Evolutionary conservation across 345 rosid species (phyloP).

Genomic region (Anacardium occidentale): DNA sequence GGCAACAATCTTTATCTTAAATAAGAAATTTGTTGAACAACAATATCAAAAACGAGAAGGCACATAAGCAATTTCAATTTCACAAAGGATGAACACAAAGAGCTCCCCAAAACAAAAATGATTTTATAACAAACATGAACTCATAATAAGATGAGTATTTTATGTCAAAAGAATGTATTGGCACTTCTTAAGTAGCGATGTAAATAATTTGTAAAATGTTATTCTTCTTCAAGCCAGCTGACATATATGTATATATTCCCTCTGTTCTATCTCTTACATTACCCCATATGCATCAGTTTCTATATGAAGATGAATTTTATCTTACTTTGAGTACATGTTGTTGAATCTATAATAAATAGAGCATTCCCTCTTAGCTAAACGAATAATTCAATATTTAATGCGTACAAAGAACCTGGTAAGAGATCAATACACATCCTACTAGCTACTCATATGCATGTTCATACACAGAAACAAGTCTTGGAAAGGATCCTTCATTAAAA

Average conservation of each 20-base stretch:
- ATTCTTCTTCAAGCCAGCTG: background rate
- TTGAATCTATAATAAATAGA: background rate
- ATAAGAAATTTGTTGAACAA: background rate
- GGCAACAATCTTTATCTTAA: background rate
- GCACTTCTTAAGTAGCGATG: background rate
- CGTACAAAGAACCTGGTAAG: too few species aligned
- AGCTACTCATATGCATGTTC: too few species aligned
- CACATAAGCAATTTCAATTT: background rate
- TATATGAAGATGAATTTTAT: background rate
- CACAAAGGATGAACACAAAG: background rate
- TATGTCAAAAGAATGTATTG: background rate
- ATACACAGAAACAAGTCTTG: background rate
- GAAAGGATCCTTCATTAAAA: background rate
- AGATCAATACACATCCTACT: too few species aligned
- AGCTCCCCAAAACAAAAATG: background rate
- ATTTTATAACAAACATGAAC: slow-evolving; percentile 6
- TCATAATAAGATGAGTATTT: background rate
- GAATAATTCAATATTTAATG: too few species aligned
- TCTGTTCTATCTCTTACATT: background rate
- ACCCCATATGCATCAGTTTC: background rate
- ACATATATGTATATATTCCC: background rate
- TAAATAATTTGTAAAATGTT: background rate
- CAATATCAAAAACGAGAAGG: background rate
- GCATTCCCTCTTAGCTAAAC: background rate
- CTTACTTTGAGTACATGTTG: too few species aligned